phyloP scores from a whole-genome alignment of 73 alveolate genomes.

The Paramecium pentaurelia region DNA sequence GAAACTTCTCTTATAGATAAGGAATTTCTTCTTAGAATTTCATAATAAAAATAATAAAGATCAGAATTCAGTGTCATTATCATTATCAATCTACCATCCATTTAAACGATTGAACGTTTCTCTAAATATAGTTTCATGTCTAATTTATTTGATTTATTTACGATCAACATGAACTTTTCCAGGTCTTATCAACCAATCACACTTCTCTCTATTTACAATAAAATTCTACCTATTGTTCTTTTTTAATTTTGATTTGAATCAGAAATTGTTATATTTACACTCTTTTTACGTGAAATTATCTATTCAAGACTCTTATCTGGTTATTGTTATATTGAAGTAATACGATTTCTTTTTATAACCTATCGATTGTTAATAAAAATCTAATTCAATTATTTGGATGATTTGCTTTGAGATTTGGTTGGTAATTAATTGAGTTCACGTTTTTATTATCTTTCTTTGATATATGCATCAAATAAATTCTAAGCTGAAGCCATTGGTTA shows the following conservation, averaged over 20 bases:
- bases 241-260: background rate
- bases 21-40: too few species aligned
- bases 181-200: background rate
- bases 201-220: background rate
- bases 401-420: background rate
- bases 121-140: conserved; percentile 1
- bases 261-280: background rate
- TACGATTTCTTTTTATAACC: background rate
- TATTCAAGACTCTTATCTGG: background rate
- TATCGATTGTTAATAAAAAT: background rate
- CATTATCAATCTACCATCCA: conserved; percentile 4
- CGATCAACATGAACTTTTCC: background rate
- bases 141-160: background rate
- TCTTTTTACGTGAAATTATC: background rate
- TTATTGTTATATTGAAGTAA: background rate
- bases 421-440: background rate
- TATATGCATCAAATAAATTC: background rate
- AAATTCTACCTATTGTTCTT: background rate
- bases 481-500: background rate
- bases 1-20: background rate
- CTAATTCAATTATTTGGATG: background rate
- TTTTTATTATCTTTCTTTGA: background rate
- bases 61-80: background rate
- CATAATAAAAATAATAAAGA: background rate
- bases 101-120: background rate